Percentiles rank a stretch among this genome's conserved stretches.
phyloP scores from a whole-genome alignment of 768 basidiomycete species.

The Pisolithus sp. region DNA sequence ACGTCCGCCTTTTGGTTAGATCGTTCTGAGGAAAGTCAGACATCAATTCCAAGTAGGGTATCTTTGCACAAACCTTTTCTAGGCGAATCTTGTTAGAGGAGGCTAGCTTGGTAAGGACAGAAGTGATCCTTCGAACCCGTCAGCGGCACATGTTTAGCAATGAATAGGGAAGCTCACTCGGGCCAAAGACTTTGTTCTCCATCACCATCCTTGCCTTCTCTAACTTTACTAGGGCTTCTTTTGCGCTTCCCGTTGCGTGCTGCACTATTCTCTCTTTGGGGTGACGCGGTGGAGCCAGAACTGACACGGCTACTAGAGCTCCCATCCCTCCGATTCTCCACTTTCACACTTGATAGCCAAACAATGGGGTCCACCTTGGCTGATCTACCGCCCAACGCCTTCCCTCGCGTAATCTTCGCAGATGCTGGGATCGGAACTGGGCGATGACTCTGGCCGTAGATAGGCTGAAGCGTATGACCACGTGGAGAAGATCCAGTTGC shows the following conservation, averaged over 20 bases:
- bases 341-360: conserved; percentile 71
- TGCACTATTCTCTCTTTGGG: conserved; percentile 12
- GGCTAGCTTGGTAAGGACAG: conserved; percentile 56
- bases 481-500: conserved; percentile 20
- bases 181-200: conserved; percentile 54
- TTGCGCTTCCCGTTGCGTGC: conserved; percentile 23
- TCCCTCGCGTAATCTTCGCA: conserved; percentile 43
- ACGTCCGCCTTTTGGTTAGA: conserved; percentile 64
- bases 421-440: conserved; percentile 20
- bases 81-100: conserved; percentile 68
- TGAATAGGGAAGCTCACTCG: conserved; percentile 43
- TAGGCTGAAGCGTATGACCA: conserved; percentile 6
- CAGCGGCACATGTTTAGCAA: not conserved
- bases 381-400: conserved; percentile 41
- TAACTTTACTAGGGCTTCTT: conserved; percentile 42
- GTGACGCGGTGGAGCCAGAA: conserved; percentile 37
- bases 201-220: conserved; percentile 28
- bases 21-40: conserved; percentile 43
- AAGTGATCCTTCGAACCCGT: conserved; percentile 50
- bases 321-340: conserved; percentile 48
- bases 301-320: conserved; percentile 50
- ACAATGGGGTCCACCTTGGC: conserved; percentile 57
- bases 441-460: conserved; percentile 1
- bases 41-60: not conserved
- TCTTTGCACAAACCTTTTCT: conserved; percentile 56